Evolutionary conservation across 805 yeast species (phyloP).

Genomic region (Hanseniaspora jakobsenii): DNA sequence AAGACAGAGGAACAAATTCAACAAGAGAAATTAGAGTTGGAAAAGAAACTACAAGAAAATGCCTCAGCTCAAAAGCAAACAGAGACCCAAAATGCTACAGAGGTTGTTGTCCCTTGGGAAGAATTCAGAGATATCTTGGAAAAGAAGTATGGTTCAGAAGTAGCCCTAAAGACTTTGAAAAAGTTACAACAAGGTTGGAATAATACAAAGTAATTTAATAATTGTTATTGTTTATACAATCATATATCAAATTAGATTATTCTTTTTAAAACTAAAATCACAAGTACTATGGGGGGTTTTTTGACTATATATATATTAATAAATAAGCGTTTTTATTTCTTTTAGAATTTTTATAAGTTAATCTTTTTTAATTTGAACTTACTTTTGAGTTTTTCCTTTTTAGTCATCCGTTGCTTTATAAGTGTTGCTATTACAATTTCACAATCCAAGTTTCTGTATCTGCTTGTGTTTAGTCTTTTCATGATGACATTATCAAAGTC

Average conservation of each 20-base stretch:
- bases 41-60: slow-evolving; percentile 5
- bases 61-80: too few relatives aligned
- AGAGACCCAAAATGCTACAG: too few relatives aligned
- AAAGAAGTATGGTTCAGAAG: slow-evolving; percentile 26
- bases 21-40: slow-evolving; percentile 7
- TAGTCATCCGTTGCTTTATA: slow-evolving; percentile 7
- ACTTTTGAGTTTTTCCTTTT: neutral
- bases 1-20: slow-evolving; percentile 10
- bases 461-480: slow-evolving; percentile 1
- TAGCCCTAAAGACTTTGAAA: slow-evolving; percentile 24
- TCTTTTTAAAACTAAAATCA: too few relatives aligned
- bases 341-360: neutral
- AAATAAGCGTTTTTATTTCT: neutral
- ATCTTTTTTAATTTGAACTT: slow-evolving; percentile 9
- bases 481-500: slow-evolving; percentile 10
- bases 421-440: neutral
- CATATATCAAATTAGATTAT: too few relatives aligned
- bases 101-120: slow-evolving; percentile 33
- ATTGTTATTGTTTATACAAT: too few relatives aligned
- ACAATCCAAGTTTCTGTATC: neutral
- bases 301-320: too few relatives aligned
- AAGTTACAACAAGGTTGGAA: slow-evolving; percentile 35
- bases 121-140: slow-evolving; percentile 31
- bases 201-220: too few relatives aligned
- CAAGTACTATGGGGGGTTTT: too few relatives aligned